Base-by-base conservation (phyloP, 371 early-diverging fungal species). In the Vairimorpha ceranae region DNA sequence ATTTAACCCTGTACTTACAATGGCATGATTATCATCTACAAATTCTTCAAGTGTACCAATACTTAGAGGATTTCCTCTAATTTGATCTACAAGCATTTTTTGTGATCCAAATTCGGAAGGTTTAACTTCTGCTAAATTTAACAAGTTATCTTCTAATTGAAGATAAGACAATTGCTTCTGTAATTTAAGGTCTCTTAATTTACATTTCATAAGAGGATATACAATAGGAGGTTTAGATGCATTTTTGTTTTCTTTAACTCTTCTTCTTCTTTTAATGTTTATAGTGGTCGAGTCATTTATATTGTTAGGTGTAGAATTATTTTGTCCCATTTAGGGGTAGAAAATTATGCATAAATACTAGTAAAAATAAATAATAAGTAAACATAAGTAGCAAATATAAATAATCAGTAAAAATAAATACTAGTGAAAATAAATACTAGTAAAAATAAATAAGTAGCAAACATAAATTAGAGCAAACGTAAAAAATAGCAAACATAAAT, bases 11-110 rank as follows among this genome's bases (percentile, higher is more conserved):
- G 92, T 89, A 45, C 93, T 92, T 8, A 99, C 92, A 81, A 99
- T 99, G 43, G 95, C 99, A 82, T 99, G 97, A 83, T 96, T 91
- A 78, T 98, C 98, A 82, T 98, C 99, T 82, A 99, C 93, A 75
- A 99, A 95, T 83, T 99, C 99, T 84, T 98, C 99, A 61, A 99
- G 86, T 0, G 91, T 90, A 19, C 99, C 98, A 6, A 97, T 91
- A 64, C 89, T 87, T 91, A 99, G 93, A n/a, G 99, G 99, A 36
- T 90, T 89, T n/a, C 98, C 98, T 72, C 99, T 89, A 51, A 99
- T 84, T 83, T 93, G 91, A 79, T 99, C 97, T 0, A 99, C 93
- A 56, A 90, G 87, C 54, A 89, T 89, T 77, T 97, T 89, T 80
- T 79, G 59, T 12, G 36, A 33, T 17, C 59, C 72, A 7, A 59